Base-by-base conservation (phyloP, 2,329 filamentous ascomycete genomes). In the Colletotrichum cereale region DNA sequence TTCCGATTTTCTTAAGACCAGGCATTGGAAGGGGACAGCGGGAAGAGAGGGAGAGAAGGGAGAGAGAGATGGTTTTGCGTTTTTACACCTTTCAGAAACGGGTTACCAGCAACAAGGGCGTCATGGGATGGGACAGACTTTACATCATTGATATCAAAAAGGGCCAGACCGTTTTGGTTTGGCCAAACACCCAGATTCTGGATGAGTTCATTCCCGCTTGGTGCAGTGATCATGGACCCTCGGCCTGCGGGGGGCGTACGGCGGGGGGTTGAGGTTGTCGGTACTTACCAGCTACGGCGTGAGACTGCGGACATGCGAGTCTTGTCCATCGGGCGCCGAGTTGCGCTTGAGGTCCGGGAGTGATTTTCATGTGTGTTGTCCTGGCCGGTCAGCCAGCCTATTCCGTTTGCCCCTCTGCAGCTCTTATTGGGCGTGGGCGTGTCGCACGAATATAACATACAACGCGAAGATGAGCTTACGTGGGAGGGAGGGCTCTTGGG, bases 21-120 rank as follows among this genome's bases (percentile, higher is more conserved):
- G 42, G 36, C 44, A 71, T 52, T 38, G 34, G 26, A 14, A 29
- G 56, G 47, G 36, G 42, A 63, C 26, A 60, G 44, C 57, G 29
- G 38, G 53, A 61, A 62, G 44, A 48, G 44, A 12, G 21, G 48
- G 31, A 50, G 60, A 47, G 42, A 44, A 44, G 18, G n/a, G n/a
- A 44, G 42, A 38, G 26, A 66, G 47, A 60, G n/a, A 36, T 36
- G 29, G 31, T 38, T 62, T 62, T 40, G 4, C 31, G n/a, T 71
- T 57, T 57, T 56, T 10, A 29, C 21, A 24, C 48, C 44, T 8
- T 12, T 50, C 14, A 21, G 18, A 68, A 68, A 18, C 48, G 61
- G 63, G 40, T 55, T 62, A 62, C 68, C 34, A 71, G 68, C 64
- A 71, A 71, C 52, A 71, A 71, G 58, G 62, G 68, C 65, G 68